Evolutionary conservation across 805 yeast genomes (phyloP), one percentile per base, ranked within the genome.

Genomic region (Ogataea trehalophila): DNA sequence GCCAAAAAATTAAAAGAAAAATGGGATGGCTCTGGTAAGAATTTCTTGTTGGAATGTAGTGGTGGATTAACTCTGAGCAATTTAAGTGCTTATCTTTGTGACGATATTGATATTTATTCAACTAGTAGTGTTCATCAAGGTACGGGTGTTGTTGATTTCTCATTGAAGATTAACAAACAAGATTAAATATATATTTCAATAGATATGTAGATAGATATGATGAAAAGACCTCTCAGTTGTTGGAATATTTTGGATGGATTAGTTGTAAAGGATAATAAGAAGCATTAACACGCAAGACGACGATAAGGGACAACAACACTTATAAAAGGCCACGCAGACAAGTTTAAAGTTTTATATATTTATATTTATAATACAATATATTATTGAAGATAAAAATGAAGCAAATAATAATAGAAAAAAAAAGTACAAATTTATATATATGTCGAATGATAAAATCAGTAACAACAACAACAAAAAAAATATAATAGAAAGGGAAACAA

Each of bases 71-170:
- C 86, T 3, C 69, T 81, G 54, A 74, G 77, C 4, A 91, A 91
- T 64, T 69, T 91, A 47, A 66, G 69, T 26, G 65, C 73, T 6
- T 92, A 77, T 59, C 72, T 91, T 58, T 81, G 90, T 56, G 77
- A 85, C 49, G 88, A 85, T 49, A 82, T 91, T 50, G 98, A 91
- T 58, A 83, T 91, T 54, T 92, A 90, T 72, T 85, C 95, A 35
- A 92, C 98, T 1, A 84, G 95, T 17, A 80, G 90, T 16, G 83
- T 92, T 49, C 98, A 91, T 63, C 98, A 91, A 69, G 97, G 97
- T n/a, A 75, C 83, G 9, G 80, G 83, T 0, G 77, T 86, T 31
- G 75, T 91, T 50, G 98, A 91, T 63, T 91, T 84, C 65, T 85
- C 95, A 29, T 74, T 91, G 63, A 91, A 91, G 65, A 82, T 89